Base-by-base conservation (phyloP, 352 stramenopile genomes). In the Phytophthora ramorum region DNA sequence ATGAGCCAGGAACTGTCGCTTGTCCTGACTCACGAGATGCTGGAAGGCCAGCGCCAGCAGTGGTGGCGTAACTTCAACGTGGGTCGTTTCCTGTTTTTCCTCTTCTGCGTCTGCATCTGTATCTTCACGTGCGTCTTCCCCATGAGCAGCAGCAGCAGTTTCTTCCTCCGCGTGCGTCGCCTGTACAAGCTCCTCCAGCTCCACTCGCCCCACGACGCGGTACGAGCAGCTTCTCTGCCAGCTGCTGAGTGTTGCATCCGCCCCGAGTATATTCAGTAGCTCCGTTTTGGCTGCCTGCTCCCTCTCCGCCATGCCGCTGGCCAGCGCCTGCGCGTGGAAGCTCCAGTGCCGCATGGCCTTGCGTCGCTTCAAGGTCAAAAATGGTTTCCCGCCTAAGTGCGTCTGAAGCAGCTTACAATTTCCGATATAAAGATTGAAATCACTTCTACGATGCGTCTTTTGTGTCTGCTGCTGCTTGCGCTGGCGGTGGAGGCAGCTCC, bases 1-100 rank as follows among this genome's bases (percentile, higher is more conserved):
- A 30, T 63, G 35, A 0, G 32, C 40, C 4, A 71, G 19, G 46
- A 83, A 84, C n/a, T 71, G 58, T 34, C 43, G 67, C 47, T 80
- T 84, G 44, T 92, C 81, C 2, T 68, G 55, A 16, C 26, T 30
- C 14, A 90, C 65, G 16, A 90, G 68, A 20, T 68, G 60, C 60
- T 90, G 83, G 56, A 92, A 85, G 14, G 75, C 79, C 17, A 71
- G 34, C 8, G 83, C 83, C 50, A 92, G 35, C 16, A 70, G 40
- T 14, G 44, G 19, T 5, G 76, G 68, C 13, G 74, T 76, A 34
- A 79, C 24, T n/a, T 24, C 45, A 24, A 76, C 41, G 19, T 20
- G 7, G 49, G 22, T 16, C 16, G 19, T 14, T 38, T 45, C 22
- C 35, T 49, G 12, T 8, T 43, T 20, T 20, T 43, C n/a, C 50